A percentile compares a stretch with the other conserved stretches of the same genome.
phyloP scores from a whole-genome alignment of 805 yeast genomes.

The Saturnispora sekii region DNA sequence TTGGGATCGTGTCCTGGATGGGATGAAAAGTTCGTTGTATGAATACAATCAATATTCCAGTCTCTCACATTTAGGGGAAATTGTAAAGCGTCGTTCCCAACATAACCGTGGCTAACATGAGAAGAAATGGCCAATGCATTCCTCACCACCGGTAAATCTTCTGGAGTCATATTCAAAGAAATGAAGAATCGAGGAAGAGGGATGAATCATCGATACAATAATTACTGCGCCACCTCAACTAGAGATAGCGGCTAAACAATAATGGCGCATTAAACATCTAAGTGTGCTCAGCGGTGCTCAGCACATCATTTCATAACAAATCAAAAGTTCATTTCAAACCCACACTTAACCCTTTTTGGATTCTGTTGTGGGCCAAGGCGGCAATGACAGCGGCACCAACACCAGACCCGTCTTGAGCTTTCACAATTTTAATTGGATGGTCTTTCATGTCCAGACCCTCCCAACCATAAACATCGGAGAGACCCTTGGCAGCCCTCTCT shows the following conservation, averaged over 20 bases:
- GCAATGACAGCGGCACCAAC: conserved; percentile 99
- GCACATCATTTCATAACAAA: not conserved
- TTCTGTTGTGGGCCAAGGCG: conserved; percentile 80
- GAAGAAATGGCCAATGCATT: conserved; percentile 59
- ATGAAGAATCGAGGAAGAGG: not conserved
- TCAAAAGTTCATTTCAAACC: conserved; percentile 30
- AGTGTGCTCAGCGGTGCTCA: not conserved
- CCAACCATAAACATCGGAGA: conserved; percentile 92
- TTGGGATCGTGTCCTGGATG: conserved; percentile 76
- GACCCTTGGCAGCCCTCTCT: conserved; percentile 85
- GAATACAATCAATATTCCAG: conserved; percentile 88
- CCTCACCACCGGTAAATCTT: conserved; percentile 6
- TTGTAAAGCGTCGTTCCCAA: conserved; percentile 85
- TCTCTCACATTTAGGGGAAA: conserved; percentile 80
- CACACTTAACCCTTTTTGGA: conserved; percentile 58
- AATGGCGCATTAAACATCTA: not conserved
- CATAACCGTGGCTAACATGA: conserved; percentile 93
- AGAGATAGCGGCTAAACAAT: not conserved
- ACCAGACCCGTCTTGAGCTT: conserved; percentile 98
- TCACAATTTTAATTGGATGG: conserved; percentile 76
- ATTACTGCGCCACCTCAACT: not conserved
- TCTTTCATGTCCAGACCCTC: conserved; percentile 29
- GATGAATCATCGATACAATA: not conserved
- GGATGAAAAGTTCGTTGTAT: conserved; percentile 82
- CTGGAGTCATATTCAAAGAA: not conserved